phyloP scores from a whole-genome alignment of 495 filamentous ascomycete genomes.

The Pyrenopolyporus hunteri region DNA sequence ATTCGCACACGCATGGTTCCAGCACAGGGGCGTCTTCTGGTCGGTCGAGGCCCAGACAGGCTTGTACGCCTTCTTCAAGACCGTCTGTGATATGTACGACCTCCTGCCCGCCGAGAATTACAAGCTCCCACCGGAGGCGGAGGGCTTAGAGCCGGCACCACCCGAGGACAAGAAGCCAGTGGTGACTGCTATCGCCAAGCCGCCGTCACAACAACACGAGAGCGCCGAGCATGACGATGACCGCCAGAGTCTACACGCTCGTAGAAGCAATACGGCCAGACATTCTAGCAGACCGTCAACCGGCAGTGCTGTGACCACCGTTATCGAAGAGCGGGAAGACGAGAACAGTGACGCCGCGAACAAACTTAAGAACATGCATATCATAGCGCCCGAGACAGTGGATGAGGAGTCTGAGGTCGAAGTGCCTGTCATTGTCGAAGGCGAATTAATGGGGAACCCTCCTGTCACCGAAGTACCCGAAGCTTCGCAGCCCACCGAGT shows the following conservation, averaged over 20 bases:
- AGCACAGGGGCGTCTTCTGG: constrained; percentile 95
- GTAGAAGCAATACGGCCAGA: constrained; percentile 72
- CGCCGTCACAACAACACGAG: constrained; percentile 49
- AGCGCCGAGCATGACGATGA: constrained; percentile 48
- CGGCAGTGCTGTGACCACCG: constrained; percentile 74
- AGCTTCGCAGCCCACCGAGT: constrained; percentile 1
- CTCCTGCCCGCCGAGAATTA: constrained; percentile 93
- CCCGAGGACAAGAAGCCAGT: constrained; percentile 45
- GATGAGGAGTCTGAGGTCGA: constrained; percentile 51
- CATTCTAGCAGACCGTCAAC: constrained; percentile 73
- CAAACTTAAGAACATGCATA: constrained; percentile 48
- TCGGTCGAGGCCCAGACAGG: constrained; percentile 87
- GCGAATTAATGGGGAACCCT: constrained; percentile 35
- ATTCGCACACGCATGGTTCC: constrained; percentile 98
- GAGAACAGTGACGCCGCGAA: constrained; percentile 50
- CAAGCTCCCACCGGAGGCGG: constrained; percentile 91
- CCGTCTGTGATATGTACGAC: constrained; percentile 87
- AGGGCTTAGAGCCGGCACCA: constrained; percentile 66
- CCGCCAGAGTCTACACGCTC: constrained; percentile 44
- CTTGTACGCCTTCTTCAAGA: constrained; percentile 95
- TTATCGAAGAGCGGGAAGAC: constrained; percentile 75
- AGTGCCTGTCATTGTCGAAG: constrained; percentile 55
- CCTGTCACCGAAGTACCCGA: constrained; percentile 10
- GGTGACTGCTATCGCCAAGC: constrained; percentile 53
- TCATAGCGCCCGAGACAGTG: constrained; percentile 44